A percentile compares a stretch with the other conserved stretches of the same genome.
Evolutionary conservation across 805 yeast species (phyloP).

Genomic region (Saccharomycopsis malanga): DNA sequence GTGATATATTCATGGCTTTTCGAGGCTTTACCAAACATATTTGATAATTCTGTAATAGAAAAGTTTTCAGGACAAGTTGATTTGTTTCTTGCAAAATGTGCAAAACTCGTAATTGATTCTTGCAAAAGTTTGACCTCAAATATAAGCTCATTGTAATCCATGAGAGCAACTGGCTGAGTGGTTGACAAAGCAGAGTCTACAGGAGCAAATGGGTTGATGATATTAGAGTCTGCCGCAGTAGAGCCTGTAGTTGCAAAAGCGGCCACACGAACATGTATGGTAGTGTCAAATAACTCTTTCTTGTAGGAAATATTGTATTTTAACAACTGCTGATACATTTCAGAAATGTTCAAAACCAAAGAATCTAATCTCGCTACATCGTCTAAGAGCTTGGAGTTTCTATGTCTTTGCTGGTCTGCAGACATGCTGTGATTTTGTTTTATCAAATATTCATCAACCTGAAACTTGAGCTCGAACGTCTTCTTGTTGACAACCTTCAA

Average conservation of each 20-base stretch:
- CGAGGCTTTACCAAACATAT: background rate
- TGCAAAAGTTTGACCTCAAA: conserved; percentile 7
- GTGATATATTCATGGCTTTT: conserved; percentile 6
- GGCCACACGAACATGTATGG: background rate
- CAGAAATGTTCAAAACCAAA: conserved; percentile 8
- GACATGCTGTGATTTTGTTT: background rate
- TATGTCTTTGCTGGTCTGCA: background rate
- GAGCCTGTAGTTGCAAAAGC: background rate
- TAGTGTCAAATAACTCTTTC: background rate
- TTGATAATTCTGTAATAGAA: background rate
- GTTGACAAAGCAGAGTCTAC: background rate
- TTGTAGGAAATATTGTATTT: conserved; percentile 5
- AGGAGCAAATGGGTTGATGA: conserved; percentile 5
- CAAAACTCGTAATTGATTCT: background rate
- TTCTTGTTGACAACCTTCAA: conserved; percentile 11
- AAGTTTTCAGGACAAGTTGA: too few species aligned
- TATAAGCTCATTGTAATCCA: conserved; percentile 11
- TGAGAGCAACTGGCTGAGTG: background rate
- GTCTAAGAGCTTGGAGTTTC: background rate
- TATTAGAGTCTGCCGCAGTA: background rate
- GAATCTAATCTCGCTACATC: background rate
- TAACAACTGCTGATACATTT: conserved; percentile 7
- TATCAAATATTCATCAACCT: background rate
- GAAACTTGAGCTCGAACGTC: background rate
- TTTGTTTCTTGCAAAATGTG: background rate